Percentiles rank a stretch among this genome's conserved stretches.
Conservation (phyloP, 169 alveolate genomes). For the Plasmodium gaboni region DNA sequence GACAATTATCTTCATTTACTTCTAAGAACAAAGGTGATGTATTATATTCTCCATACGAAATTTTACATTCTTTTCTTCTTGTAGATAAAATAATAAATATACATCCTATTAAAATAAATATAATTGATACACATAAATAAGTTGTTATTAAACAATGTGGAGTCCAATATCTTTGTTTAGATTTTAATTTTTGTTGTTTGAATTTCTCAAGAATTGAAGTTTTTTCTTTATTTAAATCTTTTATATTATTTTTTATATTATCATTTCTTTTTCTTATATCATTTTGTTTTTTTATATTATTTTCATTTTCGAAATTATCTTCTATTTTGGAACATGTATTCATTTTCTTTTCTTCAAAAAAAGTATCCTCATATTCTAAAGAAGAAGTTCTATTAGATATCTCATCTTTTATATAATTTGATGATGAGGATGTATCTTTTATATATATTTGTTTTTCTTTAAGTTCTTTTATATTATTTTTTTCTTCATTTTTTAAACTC, state of each 20-base stretch:
- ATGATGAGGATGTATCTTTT: no score
- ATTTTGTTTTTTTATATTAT: neutral
- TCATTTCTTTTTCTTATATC: neutral
- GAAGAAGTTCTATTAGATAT: no score
- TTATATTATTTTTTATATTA: neutral
- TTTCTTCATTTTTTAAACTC: no score
- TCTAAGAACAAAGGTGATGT: constrained; percentile 9
- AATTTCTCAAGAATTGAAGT: constrained; percentile 55
- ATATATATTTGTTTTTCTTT: no score
- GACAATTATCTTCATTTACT: constrained; percentile 56
- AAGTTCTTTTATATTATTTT: no score
- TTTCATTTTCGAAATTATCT: neutral
- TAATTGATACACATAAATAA: constrained; percentile 33
- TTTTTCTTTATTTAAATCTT: constrained; percentile 3
- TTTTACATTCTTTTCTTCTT: constrained; percentile 71
- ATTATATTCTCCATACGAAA: constrained; percentile 28
- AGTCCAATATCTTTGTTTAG: constrained; percentile 62
- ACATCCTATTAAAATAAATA: constrained; percentile 42
- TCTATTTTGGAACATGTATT: neutral
- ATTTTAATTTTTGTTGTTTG: constrained; percentile 62
- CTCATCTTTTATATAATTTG: no score
- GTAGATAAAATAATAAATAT: constrained; percentile 60
- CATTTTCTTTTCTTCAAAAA: neutral
- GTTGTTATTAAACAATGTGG: constrained; percentile 53
- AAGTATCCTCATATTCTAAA: no score